Base-by-base conservation (phyloP, 2,329 filamentous ascomycete genomes). In the Cytospora mali region DNA sequence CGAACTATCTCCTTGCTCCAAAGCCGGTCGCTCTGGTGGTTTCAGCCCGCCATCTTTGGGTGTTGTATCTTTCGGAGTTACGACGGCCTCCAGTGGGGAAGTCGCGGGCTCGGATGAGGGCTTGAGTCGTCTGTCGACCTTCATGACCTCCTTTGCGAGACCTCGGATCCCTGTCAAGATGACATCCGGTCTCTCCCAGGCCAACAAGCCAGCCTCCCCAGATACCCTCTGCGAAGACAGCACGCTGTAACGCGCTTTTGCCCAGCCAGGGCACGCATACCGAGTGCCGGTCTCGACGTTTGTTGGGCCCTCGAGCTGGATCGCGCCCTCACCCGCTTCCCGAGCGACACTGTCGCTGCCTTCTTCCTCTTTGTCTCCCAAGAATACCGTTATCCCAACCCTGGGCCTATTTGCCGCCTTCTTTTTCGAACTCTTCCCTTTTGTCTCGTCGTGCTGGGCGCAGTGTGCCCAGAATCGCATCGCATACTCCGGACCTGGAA, bases 401-500 rank as follows among this genome's bases (percentile, higher is more conserved):
- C 68, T 78, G 1, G 79, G 76, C 66, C 74, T 80, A 1, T 62
- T 52, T 2, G 39, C 59, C 21, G 33, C 27, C 62, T 25, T 61
- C 53, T 28, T 54, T 55, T n/a, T 28, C 21, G 33, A 29, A 55
- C 6, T 64, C 66, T 33, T 67, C 70, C 62, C 70, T 65, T 29
- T 70, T 67, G 4, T 61, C 58, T 77, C 74, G 9, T 69, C 66
- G 42, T 77, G 72, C n/a, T 73, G 71, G 18, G 74, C 72, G 46
- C 78, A 80, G 39, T 78, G 72, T 7, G 81, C 77, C 82, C 81
- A 85, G 61, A 82, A 88, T 28, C 86, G 76, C 67, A 88, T 73
- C 3, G 80, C 81, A 1, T 81, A 81, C 69, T 90, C 87, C 0
- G 86, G 86, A 0, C 87, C 88, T 0, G 88, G 87, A 0, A 90